These are phyloP conservation scores for Xylaria digitata DNA, from an alignment of 2,329 filamentous ascomycete species.

Conservation along the genomic window DNA sequence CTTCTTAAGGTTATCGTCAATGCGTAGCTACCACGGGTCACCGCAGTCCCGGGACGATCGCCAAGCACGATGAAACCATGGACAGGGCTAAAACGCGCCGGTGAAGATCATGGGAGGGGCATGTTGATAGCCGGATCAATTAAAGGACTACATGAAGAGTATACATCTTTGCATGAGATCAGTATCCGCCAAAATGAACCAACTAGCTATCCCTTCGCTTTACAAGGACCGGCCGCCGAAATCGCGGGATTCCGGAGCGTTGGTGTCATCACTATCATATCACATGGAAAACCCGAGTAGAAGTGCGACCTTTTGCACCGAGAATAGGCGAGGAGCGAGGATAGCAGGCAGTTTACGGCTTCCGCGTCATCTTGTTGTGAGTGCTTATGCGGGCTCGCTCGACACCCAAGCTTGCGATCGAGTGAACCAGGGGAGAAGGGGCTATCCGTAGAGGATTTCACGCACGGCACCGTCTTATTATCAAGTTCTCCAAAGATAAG, in stretches of 20 bases:
- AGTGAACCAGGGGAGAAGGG: background rate
- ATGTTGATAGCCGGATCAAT: constrained; percentile 6
- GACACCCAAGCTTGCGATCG: background rate
- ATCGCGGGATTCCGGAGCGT: constrained; percentile 6
- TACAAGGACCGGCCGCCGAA: constrained; percentile 27
- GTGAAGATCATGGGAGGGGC: constrained; percentile 25
- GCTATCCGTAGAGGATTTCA: background rate
- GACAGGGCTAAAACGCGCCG: constrained; percentile 45
- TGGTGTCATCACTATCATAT: constrained; percentile 3
- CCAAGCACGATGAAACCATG: constrained; percentile 47
- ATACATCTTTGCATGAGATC: background rate
- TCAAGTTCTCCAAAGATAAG: too few species aligned
- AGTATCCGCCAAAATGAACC: constrained; percentile 14
- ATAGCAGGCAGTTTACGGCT: background rate
- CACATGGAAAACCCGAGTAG: constrained; percentile 12
- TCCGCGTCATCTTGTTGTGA: background rate
- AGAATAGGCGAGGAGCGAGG: constrained; percentile 1
- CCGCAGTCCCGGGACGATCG: constrained; percentile 39
- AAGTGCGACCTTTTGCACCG: background rate
- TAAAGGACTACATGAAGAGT: constrained; percentile 2
- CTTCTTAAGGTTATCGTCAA: constrained; percentile 21
- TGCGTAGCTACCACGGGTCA: constrained; percentile 41
- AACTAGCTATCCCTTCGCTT: constrained; percentile 17
- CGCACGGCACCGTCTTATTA: background rate
- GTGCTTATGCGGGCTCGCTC: background rate